phyloP scores from a whole-genome alignment of 352 stramenopile species.

The Phytophthora sp. region DNA sequence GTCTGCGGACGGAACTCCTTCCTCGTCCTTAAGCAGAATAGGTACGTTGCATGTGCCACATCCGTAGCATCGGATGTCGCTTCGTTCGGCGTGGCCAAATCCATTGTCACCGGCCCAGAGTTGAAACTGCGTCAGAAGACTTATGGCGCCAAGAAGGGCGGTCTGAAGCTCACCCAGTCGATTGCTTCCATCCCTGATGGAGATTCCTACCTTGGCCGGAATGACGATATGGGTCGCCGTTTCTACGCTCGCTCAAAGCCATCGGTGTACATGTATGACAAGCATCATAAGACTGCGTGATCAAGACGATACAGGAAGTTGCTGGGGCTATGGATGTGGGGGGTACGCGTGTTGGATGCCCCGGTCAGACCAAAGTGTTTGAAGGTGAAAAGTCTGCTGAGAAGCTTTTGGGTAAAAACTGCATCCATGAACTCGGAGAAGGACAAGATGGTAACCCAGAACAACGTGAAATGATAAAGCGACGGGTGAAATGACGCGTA shows the following conservation, averaged over 20 bases:
- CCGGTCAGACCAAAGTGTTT: slow-evolving; percentile 71
- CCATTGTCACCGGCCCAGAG: too few relatives aligned
- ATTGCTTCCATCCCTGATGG: slow-evolving; percentile 70
- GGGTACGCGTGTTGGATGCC: slow-evolving; percentile 91
- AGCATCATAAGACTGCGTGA: slow-evolving; percentile 30
- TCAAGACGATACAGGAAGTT: slow-evolving; percentile 53
- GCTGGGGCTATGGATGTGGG: slow-evolving; percentile 86
- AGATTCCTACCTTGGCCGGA: slow-evolving; percentile 92
- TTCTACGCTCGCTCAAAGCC: slow-evolving; percentile 72
- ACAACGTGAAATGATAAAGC: slow-evolving; percentile 85
- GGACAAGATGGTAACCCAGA: slow-evolving; percentile 92
- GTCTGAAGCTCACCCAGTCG: slow-evolving; percentile 74
- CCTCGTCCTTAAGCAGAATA: too few relatives aligned
- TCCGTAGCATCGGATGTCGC: too few relatives aligned
- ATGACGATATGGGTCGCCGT: slow-evolving; percentile 90
- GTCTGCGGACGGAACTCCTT: too few relatives aligned
- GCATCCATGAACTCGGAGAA: slow-evolving; percentile 88
- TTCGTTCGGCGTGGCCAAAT: too few relatives aligned
- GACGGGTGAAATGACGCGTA: slow-evolving; percentile 48
- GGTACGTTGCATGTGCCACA: too few relatives aligned
- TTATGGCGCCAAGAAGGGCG: too few relatives aligned
- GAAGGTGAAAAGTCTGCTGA: slow-evolving; percentile 84
- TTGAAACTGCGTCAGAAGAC: too few relatives aligned
- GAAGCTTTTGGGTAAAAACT: slow-evolving; percentile 92
- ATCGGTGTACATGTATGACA: neutral